These are phyloP conservation scores for Pilobolus umbonatus DNA, from an alignment of 192 early-diverging fungal species.

Conservation along the genomic window DNA sequence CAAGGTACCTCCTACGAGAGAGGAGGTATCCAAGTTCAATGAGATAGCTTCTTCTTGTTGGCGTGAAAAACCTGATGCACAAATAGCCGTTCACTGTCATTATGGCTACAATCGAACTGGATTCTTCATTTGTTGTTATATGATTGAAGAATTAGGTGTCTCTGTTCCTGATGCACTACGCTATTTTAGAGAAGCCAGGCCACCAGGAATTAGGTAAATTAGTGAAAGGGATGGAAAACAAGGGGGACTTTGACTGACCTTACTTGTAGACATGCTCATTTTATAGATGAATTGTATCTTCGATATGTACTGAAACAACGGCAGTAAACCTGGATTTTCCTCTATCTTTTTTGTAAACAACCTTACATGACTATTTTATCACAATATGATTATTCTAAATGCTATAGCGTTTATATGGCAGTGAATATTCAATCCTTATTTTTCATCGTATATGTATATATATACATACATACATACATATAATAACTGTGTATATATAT, in stretches of 20 bases:
- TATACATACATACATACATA: too few species aligned
- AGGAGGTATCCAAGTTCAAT: conserved; percentile 43
- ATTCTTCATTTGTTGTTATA: conserved; percentile 51
- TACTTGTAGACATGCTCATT: conserved; percentile 45
- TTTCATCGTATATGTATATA: too few species aligned
- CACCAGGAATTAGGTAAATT: conserved; percentile 47
- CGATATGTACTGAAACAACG: conserved; percentile 40
- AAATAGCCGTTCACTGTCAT: conserved; percentile 58
- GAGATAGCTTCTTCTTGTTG: conserved; percentile 35
- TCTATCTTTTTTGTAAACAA: too few species aligned
- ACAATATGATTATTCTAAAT: too few species aligned
- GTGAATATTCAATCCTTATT: too few species aligned
- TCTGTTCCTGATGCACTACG: conserved; percentile 45
- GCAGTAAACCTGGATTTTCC: too few species aligned
- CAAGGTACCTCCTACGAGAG: conserved; percentile 46
- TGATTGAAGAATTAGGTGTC: conserved; percentile 44
- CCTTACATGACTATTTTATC: too few species aligned
- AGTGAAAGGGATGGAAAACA: background rate
- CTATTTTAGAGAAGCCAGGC: conserved; percentile 39
- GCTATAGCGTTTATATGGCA: too few species aligned
- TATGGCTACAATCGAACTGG: conserved; percentile 58
- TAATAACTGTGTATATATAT: too few species aligned
- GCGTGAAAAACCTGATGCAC: conserved; percentile 40
- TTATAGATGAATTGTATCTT: conserved; percentile 51
- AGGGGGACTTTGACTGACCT: background rate